These are phyloP conservation scores for Euptelea pleiosperma DNA, from an alignment of 164 flowering plant species.

Conservation along the genomic window DNA sequence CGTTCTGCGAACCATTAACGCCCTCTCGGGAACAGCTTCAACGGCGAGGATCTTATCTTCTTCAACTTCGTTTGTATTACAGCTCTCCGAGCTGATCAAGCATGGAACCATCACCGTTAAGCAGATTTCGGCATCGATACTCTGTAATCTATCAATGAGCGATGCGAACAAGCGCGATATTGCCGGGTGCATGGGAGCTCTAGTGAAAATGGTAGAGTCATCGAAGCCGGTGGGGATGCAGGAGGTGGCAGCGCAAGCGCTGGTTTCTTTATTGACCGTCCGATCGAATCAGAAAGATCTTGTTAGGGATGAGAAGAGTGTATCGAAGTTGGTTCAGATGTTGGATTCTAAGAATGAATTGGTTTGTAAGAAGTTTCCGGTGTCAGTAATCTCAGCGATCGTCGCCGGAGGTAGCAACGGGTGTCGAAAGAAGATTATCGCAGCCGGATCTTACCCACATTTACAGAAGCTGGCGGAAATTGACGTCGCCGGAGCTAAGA, in stretches of 20 bases:
- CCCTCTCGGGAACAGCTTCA: conserved; percentile 36
- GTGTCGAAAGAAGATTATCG: conserved; percentile 55
- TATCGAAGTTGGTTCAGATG: conserved; percentile 56
- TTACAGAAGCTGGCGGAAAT: conserved; percentile 57
- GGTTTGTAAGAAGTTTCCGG: conserved; percentile 51
- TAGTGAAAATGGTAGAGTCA: conserved; percentile 67
- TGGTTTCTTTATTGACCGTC: conserved; percentile 48
- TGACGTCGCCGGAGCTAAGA: conserved; percentile 77
- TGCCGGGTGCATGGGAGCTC: conserved; percentile 47
- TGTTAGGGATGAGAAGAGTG: conserved; percentile 67
- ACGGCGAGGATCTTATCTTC: conserved; percentile 32
- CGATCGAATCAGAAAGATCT: conserved; percentile 64
- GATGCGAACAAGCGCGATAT: conserved; percentile 52
- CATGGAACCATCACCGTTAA: conserved; percentile 41
- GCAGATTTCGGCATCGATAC: conserved; percentile 44
- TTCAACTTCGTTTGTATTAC: conserved; percentile 42
- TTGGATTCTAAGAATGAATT: conserved; percentile 57
- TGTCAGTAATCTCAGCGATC: conserved; percentile 44
- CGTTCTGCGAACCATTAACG: conserved; percentile 44
- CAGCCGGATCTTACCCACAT: conserved; percentile 54
- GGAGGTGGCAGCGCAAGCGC: conserved; percentile 48
- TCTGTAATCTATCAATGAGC: conserved; percentile 41
- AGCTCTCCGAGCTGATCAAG: conserved; percentile 49
- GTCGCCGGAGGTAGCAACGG: conserved; percentile 46
- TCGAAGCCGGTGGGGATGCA: conserved; percentile 63